Conservation (phyloP, 805 yeast species). For the Zygosaccharomyces siamensis region DNA sequence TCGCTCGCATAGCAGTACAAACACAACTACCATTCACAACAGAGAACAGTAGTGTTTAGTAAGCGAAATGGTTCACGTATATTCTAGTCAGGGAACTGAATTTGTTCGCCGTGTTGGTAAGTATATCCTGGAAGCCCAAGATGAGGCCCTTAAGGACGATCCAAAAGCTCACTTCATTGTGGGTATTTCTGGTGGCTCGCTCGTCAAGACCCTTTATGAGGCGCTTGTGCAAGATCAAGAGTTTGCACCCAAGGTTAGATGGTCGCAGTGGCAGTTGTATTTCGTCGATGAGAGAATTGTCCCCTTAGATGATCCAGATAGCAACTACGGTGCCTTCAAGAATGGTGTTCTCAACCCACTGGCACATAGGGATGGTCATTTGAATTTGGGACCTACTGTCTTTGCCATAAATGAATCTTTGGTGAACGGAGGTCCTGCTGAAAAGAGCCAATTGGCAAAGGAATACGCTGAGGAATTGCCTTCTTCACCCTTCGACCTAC, state of each 20-base stretch:
- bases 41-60: background rate
- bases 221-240: constrained; percentile 59
- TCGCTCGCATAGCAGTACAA: constrained; percentile 2
- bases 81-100: constrained; percentile 46
- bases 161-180: constrained; percentile 49
- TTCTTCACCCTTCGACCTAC: constrained; percentile 46
- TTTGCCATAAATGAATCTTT: constrained; percentile 61
- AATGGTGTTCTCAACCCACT: constrained; percentile 51
- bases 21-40: background rate
- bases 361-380: constrained; percentile 37
- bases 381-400: constrained; percentile 50
- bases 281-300: constrained; percentile 91
- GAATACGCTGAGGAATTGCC: constrained; percentile 62
- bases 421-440: constrained; percentile 50
- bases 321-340: constrained; percentile 79
- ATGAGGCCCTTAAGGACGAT: constrained; percentile 45
- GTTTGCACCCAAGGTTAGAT: constrained; percentile 44
- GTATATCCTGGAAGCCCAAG: constrained; percentile 57
- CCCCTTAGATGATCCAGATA: constrained; percentile 73
- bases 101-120: constrained; percentile 66
- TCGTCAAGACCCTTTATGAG: constrained; percentile 60
- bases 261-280: constrained; percentile 75
- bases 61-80: constrained; percentile 34
- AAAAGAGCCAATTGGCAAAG: constrained; percentile 51
- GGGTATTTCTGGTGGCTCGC: constrained; percentile 89